Evolutionary conservation across 106 monocot species (phyloP).

Genomic region (Allium cepa): DNA sequence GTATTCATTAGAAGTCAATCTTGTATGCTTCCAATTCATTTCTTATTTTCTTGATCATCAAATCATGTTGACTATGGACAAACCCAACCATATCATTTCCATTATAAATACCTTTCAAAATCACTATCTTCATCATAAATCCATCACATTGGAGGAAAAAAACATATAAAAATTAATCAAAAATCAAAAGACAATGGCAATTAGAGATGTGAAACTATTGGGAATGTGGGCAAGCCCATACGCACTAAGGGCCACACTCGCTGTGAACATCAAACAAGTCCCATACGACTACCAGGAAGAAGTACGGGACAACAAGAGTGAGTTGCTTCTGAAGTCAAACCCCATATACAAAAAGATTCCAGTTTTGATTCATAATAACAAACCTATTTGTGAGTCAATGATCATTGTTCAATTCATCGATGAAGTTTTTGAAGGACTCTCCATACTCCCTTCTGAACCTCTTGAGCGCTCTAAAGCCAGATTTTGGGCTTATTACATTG

Average conservation of each 20-base stretch:
- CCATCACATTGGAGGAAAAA: too few relatives aligned
- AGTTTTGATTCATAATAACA: slow-evolving; percentile 20
- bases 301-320: slow-evolving; percentile 5
- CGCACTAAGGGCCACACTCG: slow-evolving; percentile 11
- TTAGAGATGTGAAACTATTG: slow-evolving; percentile 8
- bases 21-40: too few relatives aligned
- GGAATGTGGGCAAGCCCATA: slow-evolving; percentile 14
- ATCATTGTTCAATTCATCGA: slow-evolving; percentile 22
- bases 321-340: slow-evolving; percentile 22
- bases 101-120: too few relatives aligned
- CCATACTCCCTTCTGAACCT: slow-evolving; percentile 11
- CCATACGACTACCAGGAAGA: slow-evolving; percentile 15
- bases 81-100: too few relatives aligned
- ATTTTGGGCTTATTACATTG: slow-evolving; percentile 22
- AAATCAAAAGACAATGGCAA: not conserved
- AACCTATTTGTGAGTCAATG: slow-evolving; percentile 16
- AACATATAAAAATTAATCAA: too few relatives aligned
- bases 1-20: too few relatives aligned
- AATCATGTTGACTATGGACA: too few relatives aligned
- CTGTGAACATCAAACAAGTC: slow-evolving; percentile 14
- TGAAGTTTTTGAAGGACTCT: slow-evolving; percentile 10
- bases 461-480: slow-evolving; percentile 13
- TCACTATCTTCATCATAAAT: too few relatives aligned
- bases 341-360: slow-evolving; percentile 24
- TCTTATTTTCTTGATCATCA: too few relatives aligned